Percentiles rank a stretch among this genome's conserved stretches.
These are phyloP conservation scores for Boletus coccyginus DNA, from an alignment of 768 basidiomycete genomes.

Conservation along the genomic window DNA sequence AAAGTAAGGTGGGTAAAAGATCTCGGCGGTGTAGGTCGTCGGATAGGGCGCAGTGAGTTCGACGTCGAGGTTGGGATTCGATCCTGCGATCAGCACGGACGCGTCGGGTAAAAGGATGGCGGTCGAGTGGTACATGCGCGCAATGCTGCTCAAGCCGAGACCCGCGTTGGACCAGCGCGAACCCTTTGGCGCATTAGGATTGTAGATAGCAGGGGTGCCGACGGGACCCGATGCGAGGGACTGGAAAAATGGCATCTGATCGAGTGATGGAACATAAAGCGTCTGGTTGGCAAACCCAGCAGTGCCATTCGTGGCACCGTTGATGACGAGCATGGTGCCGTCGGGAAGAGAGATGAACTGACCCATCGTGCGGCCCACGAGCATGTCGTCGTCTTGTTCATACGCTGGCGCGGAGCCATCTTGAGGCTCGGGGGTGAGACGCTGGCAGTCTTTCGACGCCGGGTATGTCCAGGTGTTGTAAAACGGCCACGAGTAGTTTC, in stretches of 20 bases:
- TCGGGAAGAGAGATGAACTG: slow-evolving; percentile 85
- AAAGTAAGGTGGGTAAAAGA: too few relatives aligned
- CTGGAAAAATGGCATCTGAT: slow-evolving; percentile 65
- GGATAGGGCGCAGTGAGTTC: too few relatives aligned
- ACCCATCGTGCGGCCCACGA: slow-evolving; percentile 82
- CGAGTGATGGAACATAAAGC: slow-evolving; percentile 38
- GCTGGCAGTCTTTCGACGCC: slow-evolving; percentile 70
- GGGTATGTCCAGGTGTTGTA: slow-evolving; percentile 74
- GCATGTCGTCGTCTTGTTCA: slow-evolving; percentile 71
- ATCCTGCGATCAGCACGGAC: too few relatives aligned
- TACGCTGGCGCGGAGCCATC: slow-evolving; percentile 63
- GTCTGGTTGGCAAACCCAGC: slow-evolving; percentile 76
- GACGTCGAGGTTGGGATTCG: too few relatives aligned
- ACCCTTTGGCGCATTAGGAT: slow-evolving; percentile 70
- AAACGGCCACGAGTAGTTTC: slow-evolving; percentile 71
- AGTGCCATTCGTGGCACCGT: slow-evolving; percentile 83
- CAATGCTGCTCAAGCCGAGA: slow-evolving; percentile 35
- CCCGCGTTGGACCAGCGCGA: slow-evolving; percentile 71
- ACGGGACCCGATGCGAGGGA: slow-evolving; percentile 81
- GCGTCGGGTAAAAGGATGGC: too few relatives aligned
- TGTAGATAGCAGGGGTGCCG: slow-evolving; percentile 75
- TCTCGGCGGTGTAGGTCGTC: too few relatives aligned
- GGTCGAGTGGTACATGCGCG: too few relatives aligned
- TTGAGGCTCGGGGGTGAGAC: slow-evolving; percentile 81
- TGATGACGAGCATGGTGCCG: slow-evolving; percentile 74